phyloP scores from a whole-genome alignment of 805 yeast species.

The Wickerhamiella azymoides region DNA sequence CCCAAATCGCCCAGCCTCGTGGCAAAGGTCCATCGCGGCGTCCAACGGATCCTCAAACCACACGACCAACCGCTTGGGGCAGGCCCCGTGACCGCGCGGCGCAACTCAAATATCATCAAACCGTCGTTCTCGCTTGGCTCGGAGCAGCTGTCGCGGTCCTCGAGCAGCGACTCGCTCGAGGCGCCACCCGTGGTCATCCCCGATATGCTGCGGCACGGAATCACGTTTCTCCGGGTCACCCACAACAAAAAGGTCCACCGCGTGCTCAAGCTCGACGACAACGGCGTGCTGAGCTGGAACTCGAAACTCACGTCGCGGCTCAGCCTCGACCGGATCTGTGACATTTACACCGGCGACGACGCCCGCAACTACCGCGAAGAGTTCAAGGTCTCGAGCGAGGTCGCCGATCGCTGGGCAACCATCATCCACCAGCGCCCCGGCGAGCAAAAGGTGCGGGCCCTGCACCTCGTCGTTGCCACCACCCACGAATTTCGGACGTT shows the following conservation, averaged over 20 bases:
- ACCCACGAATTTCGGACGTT: conserved; percentile 40
- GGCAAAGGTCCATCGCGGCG: conserved; percentile 1
- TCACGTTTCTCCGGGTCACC: conserved; percentile 54
- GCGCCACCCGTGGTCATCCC: conserved; percentile 13
- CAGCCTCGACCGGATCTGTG: conserved; percentile 49
- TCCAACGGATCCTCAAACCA: conserved; percentile 1
- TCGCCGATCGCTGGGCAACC: conserved; percentile 62
- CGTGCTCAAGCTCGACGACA: conserved; percentile 41
- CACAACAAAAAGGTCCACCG: conserved; percentile 53
- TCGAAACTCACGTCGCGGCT: conserved; percentile 32
- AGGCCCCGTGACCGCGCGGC: conserved; percentile 19
- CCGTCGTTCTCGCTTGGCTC: background rate
- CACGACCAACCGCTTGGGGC: background rate
- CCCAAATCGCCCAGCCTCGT: conserved; percentile 1
- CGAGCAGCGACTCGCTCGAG: background rate
- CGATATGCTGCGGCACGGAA: conserved; percentile 29
- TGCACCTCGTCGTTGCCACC: conserved; percentile 60
- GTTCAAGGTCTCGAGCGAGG: conserved; percentile 54
- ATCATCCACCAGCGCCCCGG: conserved; percentile 52
- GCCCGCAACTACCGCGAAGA: conserved; percentile 83
- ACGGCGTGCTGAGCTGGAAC: conserved; percentile 48
- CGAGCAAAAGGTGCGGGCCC: conserved; percentile 51
- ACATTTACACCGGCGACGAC: conserved; percentile 47
- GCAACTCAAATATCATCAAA: conserved; percentile 16
- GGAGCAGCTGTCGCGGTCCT: background rate